Evolutionary conservation across 2,329 filamentous ascomycete genomes (phyloP).

Genomic region (Colletotrichum eleusines): DNA sequence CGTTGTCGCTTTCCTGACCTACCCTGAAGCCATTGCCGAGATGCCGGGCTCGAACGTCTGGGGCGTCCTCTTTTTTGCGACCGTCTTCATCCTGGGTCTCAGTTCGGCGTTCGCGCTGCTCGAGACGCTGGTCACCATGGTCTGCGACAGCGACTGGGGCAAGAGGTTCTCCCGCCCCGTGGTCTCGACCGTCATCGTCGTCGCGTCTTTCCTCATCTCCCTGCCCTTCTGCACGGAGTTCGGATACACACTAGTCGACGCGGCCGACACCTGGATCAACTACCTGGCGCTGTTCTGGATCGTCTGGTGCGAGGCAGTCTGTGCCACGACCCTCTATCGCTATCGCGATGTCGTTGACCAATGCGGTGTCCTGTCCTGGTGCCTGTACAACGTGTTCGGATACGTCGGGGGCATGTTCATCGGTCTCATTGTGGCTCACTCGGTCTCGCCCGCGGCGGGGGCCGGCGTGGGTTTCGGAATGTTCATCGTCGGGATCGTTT

Average conservation of each 20-base stretch:
- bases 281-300: constrained; percentile 64
- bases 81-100: constrained; percentile 64
- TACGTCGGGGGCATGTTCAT: constrained; percentile 63
- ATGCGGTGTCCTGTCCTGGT: constrained; percentile 56
- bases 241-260: constrained; percentile 64
- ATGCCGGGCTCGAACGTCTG: constrained; percentile 69
- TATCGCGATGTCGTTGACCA: constrained; percentile 59
- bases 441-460: constrained; percentile 54
- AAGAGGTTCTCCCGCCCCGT: constrained; percentile 54
- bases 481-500: constrained; percentile 54
- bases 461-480: constrained; percentile 63
- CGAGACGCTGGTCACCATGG: constrained; percentile 63
- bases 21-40: constrained; percentile 63
- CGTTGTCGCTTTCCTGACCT: constrained; percentile 65
- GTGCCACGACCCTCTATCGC: constrained; percentile 63
- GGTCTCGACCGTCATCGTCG: constrained; percentile 58
- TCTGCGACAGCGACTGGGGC: constrained; percentile 58
- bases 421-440: constrained; percentile 62
- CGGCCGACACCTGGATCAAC: constrained; percentile 65
- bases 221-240: constrained; percentile 67
- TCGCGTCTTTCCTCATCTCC: constrained; percentile 61
- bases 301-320: constrained; percentile 62
- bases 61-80: constrained; percentile 66
- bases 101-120: constrained; percentile 66
- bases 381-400: constrained; percentile 56